These are phyloP conservation scores for Dryas alaskensis DNA, from an alignment of 306 rosid species.

Conservation along the genomic window DNA sequence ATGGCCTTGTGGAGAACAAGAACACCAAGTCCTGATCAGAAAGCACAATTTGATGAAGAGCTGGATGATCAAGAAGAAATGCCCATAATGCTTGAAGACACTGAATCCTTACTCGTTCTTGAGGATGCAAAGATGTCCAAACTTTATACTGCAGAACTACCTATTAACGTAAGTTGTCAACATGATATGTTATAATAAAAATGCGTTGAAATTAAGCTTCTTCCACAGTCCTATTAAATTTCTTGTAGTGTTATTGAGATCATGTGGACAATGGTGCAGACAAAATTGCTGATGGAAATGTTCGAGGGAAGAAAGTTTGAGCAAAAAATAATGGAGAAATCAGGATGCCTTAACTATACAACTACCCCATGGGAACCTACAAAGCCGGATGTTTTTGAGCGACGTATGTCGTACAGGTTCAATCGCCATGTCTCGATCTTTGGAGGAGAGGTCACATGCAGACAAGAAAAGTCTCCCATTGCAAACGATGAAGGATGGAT, in stretches of 20 bases:
- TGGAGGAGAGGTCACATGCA: conserved; percentile 65
- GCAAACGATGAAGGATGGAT: conserved; percentile 53
- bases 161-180: conserved; percentile 41
- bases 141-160: conserved; percentile 62
- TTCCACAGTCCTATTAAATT: neutral
- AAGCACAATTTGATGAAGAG: conserved; percentile 47
- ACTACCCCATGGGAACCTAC: conserved; percentile 60
- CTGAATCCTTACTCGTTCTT: conserved; percentile 39
- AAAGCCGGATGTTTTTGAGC: conserved; percentile 40
- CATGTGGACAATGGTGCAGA: conserved; percentile 37
- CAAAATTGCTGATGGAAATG: conserved; percentile 51
- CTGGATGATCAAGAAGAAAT: conserved; percentile 59
- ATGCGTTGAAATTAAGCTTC: too few species aligned
- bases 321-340: conserved; percentile 59
- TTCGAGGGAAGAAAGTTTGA: conserved; percentile 72
- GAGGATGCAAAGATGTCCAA: conserved; percentile 54
- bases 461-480: conserved; percentile 50
- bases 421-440: conserved; percentile 48
- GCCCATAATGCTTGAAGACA: conserved; percentile 43
- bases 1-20: conserved; percentile 82
- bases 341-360: conserved; percentile 57
- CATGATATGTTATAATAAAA: too few species aligned
- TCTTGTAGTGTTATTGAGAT: neutral
- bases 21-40: conserved; percentile 46
- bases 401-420: conserved; percentile 59